Base-by-base conservation (phyloP, 192 early-diverging fungal species). In the Mortierella claussenii region DNA sequence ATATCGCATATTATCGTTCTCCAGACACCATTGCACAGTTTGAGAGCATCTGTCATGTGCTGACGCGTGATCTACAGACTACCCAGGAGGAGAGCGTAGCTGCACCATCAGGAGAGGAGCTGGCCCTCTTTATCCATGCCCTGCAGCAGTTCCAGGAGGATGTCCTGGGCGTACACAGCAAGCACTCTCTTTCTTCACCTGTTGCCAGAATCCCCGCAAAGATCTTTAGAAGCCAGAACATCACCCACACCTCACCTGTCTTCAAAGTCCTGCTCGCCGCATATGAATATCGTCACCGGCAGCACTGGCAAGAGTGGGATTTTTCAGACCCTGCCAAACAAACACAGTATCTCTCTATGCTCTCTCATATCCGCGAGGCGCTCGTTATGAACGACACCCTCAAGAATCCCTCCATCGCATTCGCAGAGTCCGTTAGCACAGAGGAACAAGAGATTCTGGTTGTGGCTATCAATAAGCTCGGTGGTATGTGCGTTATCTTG, bases 71-170 rank as follows among this genome's bases (percentile, higher is more conserved):
- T 43, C 58, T 88, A 5, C 47, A 60, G 20, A 36, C 43, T 24
- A 53, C 32, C 26, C 28, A 60, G 49, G 45, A 40, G 13, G 57
- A 37, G 53, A 60, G 56, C 18, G 17, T 63, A 63, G 46, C 34
- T 40, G 20, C 60, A 20, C 23, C 59, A 45, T 68, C 79, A n/a
- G 74, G 81, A 26, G 57, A 70, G 21, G 81, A 84, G 3, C 70
- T 88, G 24, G 78, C 87, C 10, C 37, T 62, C 7, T 75, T 86
- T 26, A 59, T 79, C 17, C 74, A 81, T 30, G 64, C 73, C 20
- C 43, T 88, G 48, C 83, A 85, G 34, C 80, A 86, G 46, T 85
- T 86, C 52, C 87, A 88, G 67, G 78, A 88, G 50, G 80, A 85
- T 15, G 63, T 51, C 50, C 63, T 88, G 11, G 87, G 85, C 3